A percentile compares a stretch with the other conserved stretches of the same genome.
phyloP scores from a whole-genome alignment of 257 asterid species.

The Echium plantagineum region DNA sequence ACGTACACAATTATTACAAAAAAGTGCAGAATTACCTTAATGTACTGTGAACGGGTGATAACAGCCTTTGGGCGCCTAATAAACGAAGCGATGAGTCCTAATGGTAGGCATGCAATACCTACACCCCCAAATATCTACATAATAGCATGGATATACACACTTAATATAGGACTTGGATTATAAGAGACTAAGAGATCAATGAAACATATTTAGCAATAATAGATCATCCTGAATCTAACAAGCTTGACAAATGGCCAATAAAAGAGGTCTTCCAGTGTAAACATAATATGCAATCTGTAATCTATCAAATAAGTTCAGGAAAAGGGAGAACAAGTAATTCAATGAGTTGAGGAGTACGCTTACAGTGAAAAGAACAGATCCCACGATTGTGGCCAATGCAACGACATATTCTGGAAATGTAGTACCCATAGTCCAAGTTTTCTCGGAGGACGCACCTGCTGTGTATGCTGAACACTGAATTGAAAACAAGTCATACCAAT shows the following conservation, averaged over 20 bases:
- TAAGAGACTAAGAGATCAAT: not conserved
- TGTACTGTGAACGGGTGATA: conserved; percentile 95
- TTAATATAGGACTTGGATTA: conserved; percentile 15
- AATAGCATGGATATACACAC: conserved; percentile 9
- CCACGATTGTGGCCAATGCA: conserved; percentile 88
- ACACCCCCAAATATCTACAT: conserved; percentile 95
- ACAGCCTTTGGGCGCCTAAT: conserved; percentile 99
- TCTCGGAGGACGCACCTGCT: conserved; percentile 73
- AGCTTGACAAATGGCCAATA: not conserved
- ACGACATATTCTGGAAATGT: conserved; percentile 98
- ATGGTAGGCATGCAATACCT: conserved; percentile 93
- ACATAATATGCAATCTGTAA: not conserved
- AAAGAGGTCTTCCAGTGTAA: not conserved
- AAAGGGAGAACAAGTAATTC: not conserved
- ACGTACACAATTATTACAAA: not conserved
- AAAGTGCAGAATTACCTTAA: conserved; percentile 45
- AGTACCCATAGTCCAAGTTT: conserved; percentile 87
- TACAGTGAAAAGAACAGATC: conserved; percentile 95
- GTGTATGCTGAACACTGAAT: conserved; percentile 77
- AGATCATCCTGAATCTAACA: not conserved
- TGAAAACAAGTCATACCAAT: not conserved
- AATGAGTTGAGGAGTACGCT: conserved; percentile 7
- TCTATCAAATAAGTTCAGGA: too few species aligned
- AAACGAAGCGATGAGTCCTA: conserved; percentile 90
- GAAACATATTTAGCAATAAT: not conserved